Conservation (phyloP, 495 filamentous ascomycete species). For the Podospora pseudocomata region DNA sequence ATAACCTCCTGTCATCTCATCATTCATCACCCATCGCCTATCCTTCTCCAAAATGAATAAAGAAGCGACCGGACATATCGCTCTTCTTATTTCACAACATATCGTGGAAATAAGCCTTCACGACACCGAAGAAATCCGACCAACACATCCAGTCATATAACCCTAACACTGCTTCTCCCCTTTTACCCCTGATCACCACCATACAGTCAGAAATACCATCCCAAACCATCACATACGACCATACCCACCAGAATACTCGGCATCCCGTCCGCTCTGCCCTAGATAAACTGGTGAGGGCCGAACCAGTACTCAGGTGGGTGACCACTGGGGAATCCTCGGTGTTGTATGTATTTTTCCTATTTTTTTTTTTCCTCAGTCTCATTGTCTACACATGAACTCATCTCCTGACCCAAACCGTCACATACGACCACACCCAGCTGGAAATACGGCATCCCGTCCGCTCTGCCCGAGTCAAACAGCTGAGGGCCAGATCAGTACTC, state of each 20-base stretch:
- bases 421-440: no score
- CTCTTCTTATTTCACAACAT: background rate
- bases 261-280: slow-evolving; percentile 52
- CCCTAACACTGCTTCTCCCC: background rate
- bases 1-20: background rate
- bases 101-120: background rate
- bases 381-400: no score
- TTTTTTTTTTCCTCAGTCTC: background rate
- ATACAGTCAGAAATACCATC: background rate
- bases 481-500: no score
- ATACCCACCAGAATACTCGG: slow-evolving; percentile 35
- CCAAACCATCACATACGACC: background rate
- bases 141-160: background rate
- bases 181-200: background rate
- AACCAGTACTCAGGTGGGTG: background rate
- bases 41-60: background rate
- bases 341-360: background rate
- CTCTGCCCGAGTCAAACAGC: no score
- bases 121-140: background rate
- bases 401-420: no score
- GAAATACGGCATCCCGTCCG: no score
- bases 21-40: background rate
- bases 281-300: slow-evolving; percentile 30
- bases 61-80: background rate
- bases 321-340: background rate